Conservation (phyloP, 768 basidiomycete species). For the Ramaria rubella region DNA sequence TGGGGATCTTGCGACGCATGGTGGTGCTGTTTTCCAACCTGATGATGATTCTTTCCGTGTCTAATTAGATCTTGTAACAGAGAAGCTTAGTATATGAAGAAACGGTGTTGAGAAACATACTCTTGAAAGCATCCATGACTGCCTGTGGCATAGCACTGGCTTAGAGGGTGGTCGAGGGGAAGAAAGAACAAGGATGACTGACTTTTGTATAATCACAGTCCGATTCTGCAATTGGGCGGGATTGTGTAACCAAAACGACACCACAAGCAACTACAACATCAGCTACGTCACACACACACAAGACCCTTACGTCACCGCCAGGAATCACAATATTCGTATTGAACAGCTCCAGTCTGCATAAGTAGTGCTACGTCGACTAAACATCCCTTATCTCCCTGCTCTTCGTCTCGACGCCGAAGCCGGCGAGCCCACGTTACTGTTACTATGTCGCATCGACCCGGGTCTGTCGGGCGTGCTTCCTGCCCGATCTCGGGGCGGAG, state of each 20-base stretch:
- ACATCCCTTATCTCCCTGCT: too few relatives aligned
- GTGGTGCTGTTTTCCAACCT: conserved; percentile 24
- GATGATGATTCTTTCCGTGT: conserved; percentile 58
- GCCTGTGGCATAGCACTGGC: conserved; percentile 40
- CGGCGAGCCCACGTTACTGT: neutral
- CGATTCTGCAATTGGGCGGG: neutral
- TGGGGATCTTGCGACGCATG: conserved; percentile 31
- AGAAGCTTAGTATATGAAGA: conserved; percentile 17
- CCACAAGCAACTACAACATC: neutral
- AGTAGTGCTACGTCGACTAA: too few relatives aligned
- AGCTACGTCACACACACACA: neutral
- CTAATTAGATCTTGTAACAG: conserved; percentile 61
- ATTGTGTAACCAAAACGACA: neutral
- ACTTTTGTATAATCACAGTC: neutral
- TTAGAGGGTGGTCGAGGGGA: conserved; percentile 19
- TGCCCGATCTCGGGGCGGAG: neutral
- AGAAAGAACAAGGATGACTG: neutral
- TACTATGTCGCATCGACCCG: neutral
- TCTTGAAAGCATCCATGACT: conserved; percentile 86
- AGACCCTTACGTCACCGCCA: neutral
- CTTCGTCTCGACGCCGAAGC: neutral
- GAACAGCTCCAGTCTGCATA: too few relatives aligned
- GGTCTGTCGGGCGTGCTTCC: neutral
- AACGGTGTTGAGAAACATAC: conserved; percentile 35
- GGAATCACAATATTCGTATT: neutral